A percentile compares a stretch with the other conserved stretches of the same genome.
Conservation (phyloP, 2,329 filamentous ascomycete genomes). For the Anthostomella pinea region DNA sequence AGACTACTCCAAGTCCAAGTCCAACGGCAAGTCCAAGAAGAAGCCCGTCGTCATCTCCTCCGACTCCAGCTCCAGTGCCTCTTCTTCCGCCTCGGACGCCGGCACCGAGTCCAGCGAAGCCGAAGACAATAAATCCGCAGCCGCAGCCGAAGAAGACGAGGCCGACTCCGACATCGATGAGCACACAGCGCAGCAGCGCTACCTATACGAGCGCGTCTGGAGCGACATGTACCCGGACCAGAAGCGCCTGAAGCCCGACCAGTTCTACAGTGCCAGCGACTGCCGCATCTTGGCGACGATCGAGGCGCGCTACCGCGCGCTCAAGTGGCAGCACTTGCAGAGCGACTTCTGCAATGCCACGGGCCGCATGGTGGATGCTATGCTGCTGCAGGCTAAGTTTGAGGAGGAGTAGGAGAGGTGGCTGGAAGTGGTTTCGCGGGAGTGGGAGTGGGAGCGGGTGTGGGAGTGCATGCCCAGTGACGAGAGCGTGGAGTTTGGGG, state of each 20-base stretch:
- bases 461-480: no score
- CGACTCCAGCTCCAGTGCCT: slow-evolving; percentile 2
- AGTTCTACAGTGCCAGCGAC: slow-evolving; percentile 23
- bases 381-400: slow-evolving; percentile 28
- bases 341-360: slow-evolving; percentile 30
- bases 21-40: slow-evolving; percentile 2
- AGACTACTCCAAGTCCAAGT: neutral
- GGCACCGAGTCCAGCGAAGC: neutral
- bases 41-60: neutral
- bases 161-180: slow-evolving; percentile 4
- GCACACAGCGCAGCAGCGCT: slow-evolving; percentile 13
- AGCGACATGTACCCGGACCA: slow-evolving; percentile 16
- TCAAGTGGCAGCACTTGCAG: slow-evolving; percentile 25
- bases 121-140: slow-evolving; percentile 2
- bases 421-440: neutral
- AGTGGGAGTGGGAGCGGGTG: neutral
- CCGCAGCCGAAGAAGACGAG: neutral
- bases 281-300: slow-evolving; percentile 22
- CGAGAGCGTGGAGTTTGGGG: no score
- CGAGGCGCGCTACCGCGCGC: slow-evolving; percentile 26
- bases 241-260: slow-evolving; percentile 17
- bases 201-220: slow-evolving; percentile 14
- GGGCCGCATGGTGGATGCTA: slow-evolving; percentile 20
- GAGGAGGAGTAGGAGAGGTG: slow-evolving; percentile 7
- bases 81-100: neutral